Base-by-base conservation (phyloP, 805 yeast genomes). In the Candida silvatica region DNA sequence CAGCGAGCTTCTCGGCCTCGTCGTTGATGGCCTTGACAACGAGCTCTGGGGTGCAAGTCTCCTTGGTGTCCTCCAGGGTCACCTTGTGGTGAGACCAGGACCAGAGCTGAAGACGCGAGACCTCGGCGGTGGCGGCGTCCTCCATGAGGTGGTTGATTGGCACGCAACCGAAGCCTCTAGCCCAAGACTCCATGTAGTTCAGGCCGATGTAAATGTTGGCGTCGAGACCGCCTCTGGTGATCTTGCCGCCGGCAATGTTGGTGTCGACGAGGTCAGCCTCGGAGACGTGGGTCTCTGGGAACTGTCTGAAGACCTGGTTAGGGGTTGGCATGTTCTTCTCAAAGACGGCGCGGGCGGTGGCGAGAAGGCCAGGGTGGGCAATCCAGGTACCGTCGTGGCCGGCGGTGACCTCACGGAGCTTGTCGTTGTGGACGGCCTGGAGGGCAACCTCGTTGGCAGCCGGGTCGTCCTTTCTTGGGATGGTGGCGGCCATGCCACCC, bases 311-410 rank as follows among this genome's bases (percentile, higher is more conserved):
- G 48, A 82, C 69, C 61, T 82, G 92, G 64, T 82, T 82, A 44
- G 88, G 84, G 26, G 90, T 83, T 45, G 83, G 81, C 88, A 82
- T 78, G 58, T 74, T 70, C 54, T 78, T 73, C 54, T 77, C 71
- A 62, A 82, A 82, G 16, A 81, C 82, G 49, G 71, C 68, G 52
- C 79, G 69, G 28, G 85, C 87, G 43, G 81, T 72, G 14, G 79
- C 70, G 18, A 82, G 83, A 55, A 82, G 66, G 16, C 87, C 88
- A 14, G 94, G 94, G 51, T 82, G 92, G 12, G 90, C 90, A 53
- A 82, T 82, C 94, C 94, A 82, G 39, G 90, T 80, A 34, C 92
- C 87, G 63, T 82, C 94, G 60, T 84, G 86, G 32, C 92, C 92
- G 37, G 81, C 79, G 34, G 66, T 59, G 32, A 80, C 81, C 60